Evolutionary conservation across 805 yeast species (phyloP), one percentile per base, ranked within the genome.

Genomic region (Saccharomycopsis vini): DNA sequence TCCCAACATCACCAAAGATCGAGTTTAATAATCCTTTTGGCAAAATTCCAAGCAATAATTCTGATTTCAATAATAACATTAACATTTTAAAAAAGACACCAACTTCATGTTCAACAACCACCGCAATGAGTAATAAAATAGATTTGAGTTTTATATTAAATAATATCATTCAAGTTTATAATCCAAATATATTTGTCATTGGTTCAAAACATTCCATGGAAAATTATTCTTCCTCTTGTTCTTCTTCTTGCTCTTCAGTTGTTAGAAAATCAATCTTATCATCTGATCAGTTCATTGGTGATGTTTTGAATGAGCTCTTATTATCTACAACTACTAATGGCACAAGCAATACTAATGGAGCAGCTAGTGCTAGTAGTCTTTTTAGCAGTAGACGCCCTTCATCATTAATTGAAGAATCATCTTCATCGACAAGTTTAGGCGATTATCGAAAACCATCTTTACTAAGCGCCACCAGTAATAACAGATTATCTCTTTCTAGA

Each of bases 151-250:
- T 40, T 42, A 46, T 49, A 4, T 20, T 49, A 5, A 33, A 22
- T 9, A 44, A 42, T 21, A 35, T 49, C 36, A 38, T 49, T n/a
- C 24, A 33, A 26, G 44, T 46, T 12, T 49, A 49, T 39, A 21
- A 19, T 12, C 52, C 52, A 10, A 32, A 39, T 16, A 20, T 46
- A 4, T 35, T 49, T 40, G 46, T 49, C 24, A 39, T 49, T 33
- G 52, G 52, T 2, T 39, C 48, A 16, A 49, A 49, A 28, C 22
- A 34, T 16, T 33, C 28, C n/a, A 34, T 36, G 6, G 6, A 24
- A 7, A 10, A 24, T 24, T 24, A 7, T 24, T 10, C n/a, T 9
- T 30, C 5, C 33, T 13, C 9, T 10, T 10, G 5, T 10, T 7
- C 33, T 10, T 30, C 33, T 10, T 30, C 16, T 10, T 9, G n/a